phyloP scores from a whole-genome alignment of 73 alveolate species.

The Halteria grandinella region DNA sequence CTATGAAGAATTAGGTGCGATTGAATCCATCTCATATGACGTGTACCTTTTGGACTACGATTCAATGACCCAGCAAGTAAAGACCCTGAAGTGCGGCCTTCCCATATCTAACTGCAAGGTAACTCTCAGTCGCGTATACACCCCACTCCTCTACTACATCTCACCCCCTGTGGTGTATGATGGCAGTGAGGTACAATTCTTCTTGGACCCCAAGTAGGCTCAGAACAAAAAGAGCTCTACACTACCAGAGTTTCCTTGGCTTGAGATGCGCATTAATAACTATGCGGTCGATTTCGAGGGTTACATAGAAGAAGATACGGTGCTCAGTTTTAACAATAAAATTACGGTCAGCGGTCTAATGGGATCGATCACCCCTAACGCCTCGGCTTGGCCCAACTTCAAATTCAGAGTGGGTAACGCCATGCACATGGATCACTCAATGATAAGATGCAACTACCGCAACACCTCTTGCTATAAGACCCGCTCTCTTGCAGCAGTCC shows the following conservation, averaged over 20 bases:
- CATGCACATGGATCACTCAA: neutral
- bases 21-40: neutral
- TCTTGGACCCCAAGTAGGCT: slow-evolving; percentile 18
- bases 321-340: neutral
- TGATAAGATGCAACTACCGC: slow-evolving; percentile 1
- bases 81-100: neutral
- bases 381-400: neutral
- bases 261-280: neutral
- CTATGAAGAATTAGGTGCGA: too few species aligned
- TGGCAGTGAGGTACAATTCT: slow-evolving; percentile 8
- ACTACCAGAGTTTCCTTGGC: slow-evolving; percentile 1
- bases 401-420: slow-evolving; percentile 27
- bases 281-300: slow-evolving; percentile 16
- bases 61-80: neutral
- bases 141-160: slow-evolving; percentile 35
- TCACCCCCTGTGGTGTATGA: slow-evolving; percentile 30
- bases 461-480: slow-evolving; percentile 36
- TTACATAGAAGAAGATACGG: slow-evolving; percentile 4
- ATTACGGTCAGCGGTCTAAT: slow-evolving; percentile 9
- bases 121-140: slow-evolving; percentile 4
- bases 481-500: slow-evolving; percentile 4
- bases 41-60: neutral
- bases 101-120: neutral
- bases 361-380: neutral
- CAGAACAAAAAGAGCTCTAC: too few species aligned